Evolutionary conservation across 2,329 filamentous ascomycete species (phyloP), one percentile per base, ranked within the genome.

Genomic region (Aaosphaeria arxii): DNA sequence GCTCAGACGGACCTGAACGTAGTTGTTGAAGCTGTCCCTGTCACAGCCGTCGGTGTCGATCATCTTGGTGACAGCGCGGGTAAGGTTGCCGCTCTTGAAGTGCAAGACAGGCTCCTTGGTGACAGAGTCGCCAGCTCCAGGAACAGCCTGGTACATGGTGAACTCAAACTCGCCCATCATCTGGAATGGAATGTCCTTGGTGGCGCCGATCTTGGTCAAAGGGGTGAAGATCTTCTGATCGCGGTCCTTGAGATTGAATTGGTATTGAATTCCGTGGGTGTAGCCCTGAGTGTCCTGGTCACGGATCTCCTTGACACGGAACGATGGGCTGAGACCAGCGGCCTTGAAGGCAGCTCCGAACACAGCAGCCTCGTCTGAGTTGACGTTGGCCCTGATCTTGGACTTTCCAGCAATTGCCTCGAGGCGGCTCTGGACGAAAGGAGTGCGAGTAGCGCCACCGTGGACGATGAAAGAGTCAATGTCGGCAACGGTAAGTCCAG

Each of bases 261-360:
- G 82, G 82, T 89, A 96, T 69, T 86, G 88, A 61, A 96, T 81
- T 48, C 85, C 84, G 30, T 87, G 81, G 2, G 85, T 77, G 67
- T 94, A 96, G 40, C 79, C 79, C 39, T 88, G 82, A 24, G 81
- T 83, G 61, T 99, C 94, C n/a, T 77, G 80, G 44, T 88, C 83
- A 50, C 88, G 82, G 56, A 99, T 99, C 66, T 97, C 94, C 79
- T 97, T 99, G 66, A 99, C 94, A 52, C 91, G 87, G 84, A 99
- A 99, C 68, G 88, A 92, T 38, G 92, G 91, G 73, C 90, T 96
- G 49, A 99, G 80, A 59, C 89, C 85, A 45, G 94, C 94, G 44
- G 89, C 94, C 66, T 91, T 89, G 79, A 99, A 97, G 30, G 88
- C 91, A 47, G 94, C 92, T 60, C 94, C 94, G 70, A 97, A 95